A percentile compares a stretch with the other conserved stretches of the same genome.
phyloP scores from a whole-genome alignment of 768 basidiomycete species.

The Sporobolomyces phaffii region DNA sequence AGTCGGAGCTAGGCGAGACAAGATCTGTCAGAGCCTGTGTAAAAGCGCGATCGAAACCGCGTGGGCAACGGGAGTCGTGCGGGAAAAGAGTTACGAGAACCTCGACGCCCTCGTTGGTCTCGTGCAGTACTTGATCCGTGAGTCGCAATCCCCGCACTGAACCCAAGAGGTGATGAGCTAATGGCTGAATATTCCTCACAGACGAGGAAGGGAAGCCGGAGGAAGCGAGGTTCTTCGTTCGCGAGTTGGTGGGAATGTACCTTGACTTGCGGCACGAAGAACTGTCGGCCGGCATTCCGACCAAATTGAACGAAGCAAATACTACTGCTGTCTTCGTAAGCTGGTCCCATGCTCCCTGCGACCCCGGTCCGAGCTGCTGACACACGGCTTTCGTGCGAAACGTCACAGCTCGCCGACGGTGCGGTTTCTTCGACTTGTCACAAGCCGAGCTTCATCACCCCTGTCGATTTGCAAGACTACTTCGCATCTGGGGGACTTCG shows the following conservation, averaged over 20 bases:
- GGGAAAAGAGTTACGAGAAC: background rate
- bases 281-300: background rate
- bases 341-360: background rate
- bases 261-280: constrained; percentile 24
- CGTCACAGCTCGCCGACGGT: constrained; percentile 25
- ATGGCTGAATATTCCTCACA: no score
- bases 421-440: background rate
- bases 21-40: background rate
- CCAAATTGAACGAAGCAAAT: background rate
- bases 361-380: background rate
- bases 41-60: constrained; percentile 4
- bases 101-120: constrained; percentile 13
- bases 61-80: constrained; percentile 8
- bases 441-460: constrained; percentile 15
- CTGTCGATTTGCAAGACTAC: constrained; percentile 19
- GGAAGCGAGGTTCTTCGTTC: constrained; percentile 13
- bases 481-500: background rate
- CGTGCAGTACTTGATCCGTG: constrained; percentile 1
- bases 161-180: no score
- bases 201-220: constrained; percentile 25
- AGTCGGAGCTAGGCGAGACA: constrained; percentile 5
- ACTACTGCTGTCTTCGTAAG: constrained; percentile 17
- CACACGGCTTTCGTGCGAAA: no score
- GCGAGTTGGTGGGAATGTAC: constrained; percentile 15
- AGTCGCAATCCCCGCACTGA: no score